phyloP scores from a whole-genome alignment of 495 filamentous ascomycete species.

The Cudoniella acicularis region DNA sequence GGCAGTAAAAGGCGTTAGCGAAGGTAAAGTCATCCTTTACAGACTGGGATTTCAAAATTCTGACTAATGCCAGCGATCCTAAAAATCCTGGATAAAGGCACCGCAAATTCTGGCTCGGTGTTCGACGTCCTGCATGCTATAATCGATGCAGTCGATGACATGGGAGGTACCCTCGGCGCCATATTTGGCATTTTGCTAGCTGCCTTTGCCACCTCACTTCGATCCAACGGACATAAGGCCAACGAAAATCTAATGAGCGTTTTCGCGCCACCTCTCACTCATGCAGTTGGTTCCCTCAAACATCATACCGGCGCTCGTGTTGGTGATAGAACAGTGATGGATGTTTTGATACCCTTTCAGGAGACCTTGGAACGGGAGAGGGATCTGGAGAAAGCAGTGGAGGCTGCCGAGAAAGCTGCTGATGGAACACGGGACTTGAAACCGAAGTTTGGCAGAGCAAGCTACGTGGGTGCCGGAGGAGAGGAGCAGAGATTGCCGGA shows the following conservation, averaged over 20 bases:
- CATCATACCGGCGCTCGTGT: slow-evolving; percentile 14
- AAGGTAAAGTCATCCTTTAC: background rate
- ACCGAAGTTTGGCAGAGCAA: slow-evolving; percentile 54
- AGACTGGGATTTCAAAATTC: background rate
- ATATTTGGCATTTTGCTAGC: slow-evolving; percentile 59
- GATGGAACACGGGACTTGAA: slow-evolving; percentile 51
- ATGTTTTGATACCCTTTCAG: slow-evolving; percentile 37
- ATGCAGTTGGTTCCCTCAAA: slow-evolving; percentile 39
- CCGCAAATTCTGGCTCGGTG: slow-evolving; percentile 38
- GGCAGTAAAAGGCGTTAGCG: slow-evolving; percentile 43
- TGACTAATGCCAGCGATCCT: slow-evolving; percentile 7
- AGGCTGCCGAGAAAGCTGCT: slow-evolving; percentile 49
- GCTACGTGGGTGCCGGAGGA: slow-evolving; percentile 50
- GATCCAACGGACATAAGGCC: background rate
- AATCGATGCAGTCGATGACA: slow-evolving; percentile 51
- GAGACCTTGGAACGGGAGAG: slow-evolving; percentile 39
- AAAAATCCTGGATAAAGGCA: slow-evolving; percentile 12
- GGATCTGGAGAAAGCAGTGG: slow-evolving; percentile 46
- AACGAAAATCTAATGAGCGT: slow-evolving; percentile 27
- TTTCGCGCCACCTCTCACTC: slow-evolving; percentile 55
- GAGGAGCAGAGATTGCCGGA: slow-evolving; percentile 48
- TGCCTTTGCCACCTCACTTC: slow-evolving; percentile 37
- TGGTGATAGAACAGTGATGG: slow-evolving; percentile 30
- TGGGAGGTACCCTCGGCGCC: slow-evolving; percentile 58
- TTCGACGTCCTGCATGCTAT: slow-evolving; percentile 48